Conservation (phyloP, 768 basidiomycete genomes). For the Boletus patriciae region DNA sequence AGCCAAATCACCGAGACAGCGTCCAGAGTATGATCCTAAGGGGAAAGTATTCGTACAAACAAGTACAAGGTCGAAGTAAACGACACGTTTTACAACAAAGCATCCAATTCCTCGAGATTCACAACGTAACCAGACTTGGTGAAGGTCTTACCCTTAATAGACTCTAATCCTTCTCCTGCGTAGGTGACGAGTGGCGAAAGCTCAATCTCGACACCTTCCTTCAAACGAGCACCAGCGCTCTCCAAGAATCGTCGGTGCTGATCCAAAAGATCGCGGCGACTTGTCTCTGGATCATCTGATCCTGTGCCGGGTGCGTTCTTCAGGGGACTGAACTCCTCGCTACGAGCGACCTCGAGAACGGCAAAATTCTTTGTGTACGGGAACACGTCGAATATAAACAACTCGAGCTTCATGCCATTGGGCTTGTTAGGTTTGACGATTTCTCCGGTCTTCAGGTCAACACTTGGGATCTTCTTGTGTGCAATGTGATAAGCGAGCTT, state of each 20-base stretch:
- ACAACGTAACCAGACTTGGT: conserved; percentile 71
- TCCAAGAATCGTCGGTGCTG: conserved; percentile 88
- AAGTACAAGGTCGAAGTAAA: conserved; percentile 5
- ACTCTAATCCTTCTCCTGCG: conserved; percentile 87
- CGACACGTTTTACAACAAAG: conserved; percentile 46
- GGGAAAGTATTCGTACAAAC: conserved; percentile 1
- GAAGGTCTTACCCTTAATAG: conserved; percentile 74
- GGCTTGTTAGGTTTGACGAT: conserved; percentile 77
- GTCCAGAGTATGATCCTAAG: neutral
- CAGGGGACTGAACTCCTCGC: conserved; percentile 93
- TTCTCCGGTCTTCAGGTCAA: conserved; percentile 69
- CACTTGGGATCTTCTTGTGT: conserved; percentile 91
- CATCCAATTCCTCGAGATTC: conserved; percentile 69
- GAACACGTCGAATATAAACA: conserved; percentile 99
- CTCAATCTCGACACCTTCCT: conserved; percentile 82
- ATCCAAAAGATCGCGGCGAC: conserved; percentile 81
- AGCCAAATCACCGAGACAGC: neutral
- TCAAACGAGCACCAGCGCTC: conserved; percentile 69
- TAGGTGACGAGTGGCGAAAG: conserved; percentile 87
- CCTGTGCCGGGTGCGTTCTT: conserved; percentile 97
- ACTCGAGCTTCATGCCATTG: conserved; percentile 99
- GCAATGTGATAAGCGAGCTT: conserved; percentile 97
- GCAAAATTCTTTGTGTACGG: conserved; percentile 81
- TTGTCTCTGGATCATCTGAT: conserved; percentile 87
- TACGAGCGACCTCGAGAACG: conserved; percentile 84